Evolutionary conservation across 2,329 filamentous ascomycete genomes (phyloP).

Genomic region (Paecilomyces niveus): DNA sequence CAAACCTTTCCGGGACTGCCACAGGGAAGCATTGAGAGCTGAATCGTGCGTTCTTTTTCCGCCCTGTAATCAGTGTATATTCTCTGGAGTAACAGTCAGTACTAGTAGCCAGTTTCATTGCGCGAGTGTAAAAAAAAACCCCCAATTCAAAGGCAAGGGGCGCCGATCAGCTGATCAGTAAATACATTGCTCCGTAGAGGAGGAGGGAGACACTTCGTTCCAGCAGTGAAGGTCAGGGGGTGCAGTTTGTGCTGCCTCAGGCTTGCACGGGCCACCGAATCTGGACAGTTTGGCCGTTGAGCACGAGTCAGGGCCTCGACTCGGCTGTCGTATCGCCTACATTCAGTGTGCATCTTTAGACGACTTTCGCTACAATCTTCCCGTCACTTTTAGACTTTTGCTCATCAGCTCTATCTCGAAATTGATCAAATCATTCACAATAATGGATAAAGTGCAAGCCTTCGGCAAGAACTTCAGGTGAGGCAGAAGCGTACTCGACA

Average conservation of each 20-base stretch:
- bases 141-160: not conserved
- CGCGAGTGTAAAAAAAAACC: not conserved
- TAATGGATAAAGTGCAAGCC: slow-evolving; percentile 63
- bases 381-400: not conserved
- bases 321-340: slow-evolving; percentile 1
- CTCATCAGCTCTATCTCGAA: not conserved
- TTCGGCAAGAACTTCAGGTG: slow-evolving; percentile 66
- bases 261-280: not conserved
- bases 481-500: slow-evolving; percentile 12
- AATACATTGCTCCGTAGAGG: not conserved
- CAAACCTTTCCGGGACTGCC: not conserved
- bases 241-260: not conserved
- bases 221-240: not conserved
- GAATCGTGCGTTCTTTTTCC: not conserved
- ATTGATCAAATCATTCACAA: not conserved
- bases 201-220: not conserved
- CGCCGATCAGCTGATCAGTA: not conserved
- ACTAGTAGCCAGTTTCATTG: not conserved
- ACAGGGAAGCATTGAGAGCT: not conserved
- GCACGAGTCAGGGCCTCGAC: not conserved
- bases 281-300: not conserved
- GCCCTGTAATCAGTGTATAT: not conserved
- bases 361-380: not conserved
- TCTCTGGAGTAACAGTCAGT: not conserved
- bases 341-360: slow-evolving; percentile 1